These are phyloP conservation scores for Dothideomycetes sp. DNA, from an alignment of 2,329 filamentous ascomycete genomes.

Conservation along the genomic window DNA sequence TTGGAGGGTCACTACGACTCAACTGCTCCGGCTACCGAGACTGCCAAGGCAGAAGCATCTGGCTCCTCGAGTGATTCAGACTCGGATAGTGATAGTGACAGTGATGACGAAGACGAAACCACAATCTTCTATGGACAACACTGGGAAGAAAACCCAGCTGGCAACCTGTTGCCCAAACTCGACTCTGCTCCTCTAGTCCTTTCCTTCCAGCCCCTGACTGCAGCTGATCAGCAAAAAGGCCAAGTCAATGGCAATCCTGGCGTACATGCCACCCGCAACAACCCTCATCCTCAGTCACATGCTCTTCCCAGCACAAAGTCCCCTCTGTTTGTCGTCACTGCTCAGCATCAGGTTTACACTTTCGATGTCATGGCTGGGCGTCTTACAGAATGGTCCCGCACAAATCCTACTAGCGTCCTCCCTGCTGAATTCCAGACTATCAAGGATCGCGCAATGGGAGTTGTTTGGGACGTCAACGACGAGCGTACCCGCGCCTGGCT, in stretches of 20 bases:
- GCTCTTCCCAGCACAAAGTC: slow-evolving; percentile 45
- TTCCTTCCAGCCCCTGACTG: slow-evolving; percentile 34
- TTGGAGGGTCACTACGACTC: slow-evolving; percentile 50
- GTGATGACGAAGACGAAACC: slow-evolving; percentile 38
- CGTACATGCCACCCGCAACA: slow-evolving; percentile 41
- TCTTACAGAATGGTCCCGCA: slow-evolving; percentile 75
- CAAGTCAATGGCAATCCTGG: slow-evolving; percentile 37
- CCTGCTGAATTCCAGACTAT: slow-evolving; percentile 65
- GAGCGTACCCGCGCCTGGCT: slow-evolving; percentile 65
- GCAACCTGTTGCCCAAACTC: slow-evolving; percentile 35
- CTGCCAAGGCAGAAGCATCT: slow-evolving; percentile 22
- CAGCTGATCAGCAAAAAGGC: background rate
- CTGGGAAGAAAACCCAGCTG: slow-evolving; percentile 66
- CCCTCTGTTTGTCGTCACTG: slow-evolving; percentile 52
- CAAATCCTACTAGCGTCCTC: slow-evolving; percentile 67
- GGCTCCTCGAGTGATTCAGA: slow-evolving; percentile 20
- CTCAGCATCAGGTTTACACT: slow-evolving; percentile 60
- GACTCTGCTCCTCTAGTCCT: slow-evolving; percentile 37
- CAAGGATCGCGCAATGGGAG: slow-evolving; percentile 72
- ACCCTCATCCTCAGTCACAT: slow-evolving; percentile 47
- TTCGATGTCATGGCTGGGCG: slow-evolving; percentile 71
- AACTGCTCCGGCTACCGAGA: slow-evolving; percentile 34
- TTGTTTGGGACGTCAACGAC: slow-evolving; percentile 62
- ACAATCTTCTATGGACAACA: slow-evolving; percentile 49
- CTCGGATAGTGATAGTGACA: slow-evolving; percentile 27